Evolutionary conservation across 2,329 filamentous ascomycete genomes (phyloP).

Genomic region (Talaromyces sp.): DNA sequence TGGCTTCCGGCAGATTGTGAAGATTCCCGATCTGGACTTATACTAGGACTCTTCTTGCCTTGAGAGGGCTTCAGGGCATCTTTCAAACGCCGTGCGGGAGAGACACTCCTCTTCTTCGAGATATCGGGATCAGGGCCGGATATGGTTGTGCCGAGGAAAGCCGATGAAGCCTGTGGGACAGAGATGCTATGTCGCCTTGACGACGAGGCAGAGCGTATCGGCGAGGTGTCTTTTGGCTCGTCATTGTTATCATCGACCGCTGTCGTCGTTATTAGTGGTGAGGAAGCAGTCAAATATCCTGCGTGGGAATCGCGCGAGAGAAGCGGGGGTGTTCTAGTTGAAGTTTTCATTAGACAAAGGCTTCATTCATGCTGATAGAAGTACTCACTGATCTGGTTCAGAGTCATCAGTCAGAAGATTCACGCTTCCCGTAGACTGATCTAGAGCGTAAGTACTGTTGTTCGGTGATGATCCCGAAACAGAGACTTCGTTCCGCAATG

Average conservation of each 20-base stretch:
- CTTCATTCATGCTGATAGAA: not conserved
- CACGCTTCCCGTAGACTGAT: slow-evolving; percentile 23
- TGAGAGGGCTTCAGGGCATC: slow-evolving; percentile 60
- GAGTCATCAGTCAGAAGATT: slow-evolving; percentile 36
- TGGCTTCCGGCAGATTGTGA: slow-evolving; percentile 43
- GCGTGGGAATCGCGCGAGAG: slow-evolving; percentile 62
- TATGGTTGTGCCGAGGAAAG: slow-evolving; percentile 28
- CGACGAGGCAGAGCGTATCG: slow-evolving; percentile 27
- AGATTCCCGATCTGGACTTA: slow-evolving; percentile 48
- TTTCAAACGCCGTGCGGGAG: slow-evolving; percentile 68
- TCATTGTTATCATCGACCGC: slow-evolving; percentile 40
- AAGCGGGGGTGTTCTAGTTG: slow-evolving; percentile 44
- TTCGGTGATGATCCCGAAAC: slow-evolving; percentile 25
- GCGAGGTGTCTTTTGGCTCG: slow-evolving; percentile 24
- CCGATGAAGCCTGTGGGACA: slow-evolving; percentile 43
- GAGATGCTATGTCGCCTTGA: slow-evolving; percentile 29
- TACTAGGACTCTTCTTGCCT: slow-evolving; percentile 52
- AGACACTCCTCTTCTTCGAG: slow-evolving; percentile 58
- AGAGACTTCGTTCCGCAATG: slow-evolving; percentile 27
- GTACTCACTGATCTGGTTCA: slow-evolving; percentile 41
- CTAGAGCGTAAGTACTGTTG: slow-evolving; percentile 23
- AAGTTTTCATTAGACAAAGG: slow-evolving; percentile 15
- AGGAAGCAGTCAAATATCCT: slow-evolving; percentile 66
- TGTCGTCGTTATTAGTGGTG: slow-evolving; percentile 61
- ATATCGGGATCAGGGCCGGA: slow-evolving; percentile 34